A percentile compares a stretch with the other conserved stretches of the same genome.
phyloP scores from a whole-genome alignment of 768 basidiomycete genomes.

The Heimioporus sp. region DNA sequence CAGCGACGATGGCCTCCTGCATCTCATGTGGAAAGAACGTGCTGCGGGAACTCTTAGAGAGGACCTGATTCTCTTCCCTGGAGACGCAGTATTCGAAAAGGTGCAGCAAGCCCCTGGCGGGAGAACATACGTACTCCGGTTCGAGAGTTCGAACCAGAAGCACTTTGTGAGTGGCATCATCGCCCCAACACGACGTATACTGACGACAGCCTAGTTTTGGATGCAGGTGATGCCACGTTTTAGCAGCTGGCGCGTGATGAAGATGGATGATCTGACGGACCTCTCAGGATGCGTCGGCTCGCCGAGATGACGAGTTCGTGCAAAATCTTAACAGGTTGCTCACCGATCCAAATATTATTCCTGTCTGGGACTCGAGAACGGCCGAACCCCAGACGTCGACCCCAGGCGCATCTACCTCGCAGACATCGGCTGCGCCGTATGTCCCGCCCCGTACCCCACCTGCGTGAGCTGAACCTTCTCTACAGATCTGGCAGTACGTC shows the following conservation, averaged over 20 bases:
- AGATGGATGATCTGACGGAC: not conserved
- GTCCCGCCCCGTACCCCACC: not conserved
- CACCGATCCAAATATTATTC: conserved; percentile 59
- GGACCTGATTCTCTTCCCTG: conserved; percentile 85
- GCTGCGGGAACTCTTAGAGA: conserved; percentile 59
- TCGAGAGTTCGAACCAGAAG: conserved; percentile 84
- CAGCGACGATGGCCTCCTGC: conserved; percentile 74
- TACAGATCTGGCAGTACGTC: conserved; percentile 10
- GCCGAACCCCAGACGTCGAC: conserved; percentile 45
- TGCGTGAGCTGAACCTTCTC: not conserved
- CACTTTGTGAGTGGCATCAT: conserved; percentile 74
- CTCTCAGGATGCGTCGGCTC: conserved; percentile 60
- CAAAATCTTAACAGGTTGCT: conserved; percentile 70
- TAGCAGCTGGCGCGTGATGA: not conserved
- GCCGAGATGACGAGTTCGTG: conserved; percentile 70
- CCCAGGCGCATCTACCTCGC: conserved; percentile 27
- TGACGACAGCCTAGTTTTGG: conserved; percentile 61
- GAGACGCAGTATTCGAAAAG: conserved; percentile 79
- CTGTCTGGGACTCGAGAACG: conserved; percentile 51
- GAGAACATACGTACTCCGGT: conserved; percentile 85
- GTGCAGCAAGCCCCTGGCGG: conserved; percentile 65
- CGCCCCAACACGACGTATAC: not conserved
- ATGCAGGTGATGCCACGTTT: conserved; percentile 58
- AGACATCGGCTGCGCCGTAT: conserved; percentile 32
- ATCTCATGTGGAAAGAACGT: conserved; percentile 80